Percentiles rank a stretch among this genome's conserved stretches.
phyloP scores from a whole-genome alignment of 495 filamentous ascomycete species.

The Sporormia fimetaria region DNA sequence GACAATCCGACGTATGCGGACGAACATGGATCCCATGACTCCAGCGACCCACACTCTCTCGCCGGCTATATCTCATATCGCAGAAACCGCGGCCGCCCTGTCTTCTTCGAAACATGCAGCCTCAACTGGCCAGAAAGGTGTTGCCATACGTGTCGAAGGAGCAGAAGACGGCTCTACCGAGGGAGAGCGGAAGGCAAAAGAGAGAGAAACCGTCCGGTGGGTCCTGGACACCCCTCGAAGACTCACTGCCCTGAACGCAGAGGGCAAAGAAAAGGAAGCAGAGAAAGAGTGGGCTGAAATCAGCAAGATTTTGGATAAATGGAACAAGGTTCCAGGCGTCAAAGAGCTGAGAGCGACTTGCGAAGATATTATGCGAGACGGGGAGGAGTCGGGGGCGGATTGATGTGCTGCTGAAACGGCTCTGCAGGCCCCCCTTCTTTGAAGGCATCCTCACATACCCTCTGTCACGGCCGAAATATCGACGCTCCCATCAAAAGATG shows the following conservation, averaged over 20 bases:
- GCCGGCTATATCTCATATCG: conserved; percentile 69
- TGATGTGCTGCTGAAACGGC: too few relatives aligned
- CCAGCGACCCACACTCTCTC: conserved; percentile 62
- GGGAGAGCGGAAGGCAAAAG: conserved; percentile 33
- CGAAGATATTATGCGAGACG: conserved; percentile 14
- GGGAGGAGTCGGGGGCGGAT: conserved; percentile 15
- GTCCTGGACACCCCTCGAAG: conserved; percentile 51
- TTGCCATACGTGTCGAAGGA: conserved; percentile 10
- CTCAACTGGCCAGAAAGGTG: background rate
- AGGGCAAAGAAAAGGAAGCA: conserved; percentile 59
- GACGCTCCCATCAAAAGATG: too few relatives aligned
- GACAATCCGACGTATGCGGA: conserved; percentile 78
- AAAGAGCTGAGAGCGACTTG: conserved; percentile 25
- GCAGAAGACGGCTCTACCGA: background rate
- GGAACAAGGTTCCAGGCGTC: conserved; percentile 30
- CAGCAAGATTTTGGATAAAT: conserved; percentile 26
- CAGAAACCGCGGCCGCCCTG: conserved; percentile 59
- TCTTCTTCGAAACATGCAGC: conserved; percentile 36
- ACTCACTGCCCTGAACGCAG: conserved; percentile 38
- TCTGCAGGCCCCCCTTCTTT: too few relatives aligned
- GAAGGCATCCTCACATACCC: too few relatives aligned
- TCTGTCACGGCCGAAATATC: too few relatives aligned
- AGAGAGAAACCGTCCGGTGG: conserved; percentile 60
- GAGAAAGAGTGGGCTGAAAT: conserved; percentile 29
- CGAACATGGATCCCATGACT: conserved; percentile 62